A percentile compares a stretch with the other conserved stretches of the same genome.
These are phyloP conservation scores for Citrullus colocynthis DNA, from an alignment of 306 rosid species.

Conservation along the genomic window DNA sequence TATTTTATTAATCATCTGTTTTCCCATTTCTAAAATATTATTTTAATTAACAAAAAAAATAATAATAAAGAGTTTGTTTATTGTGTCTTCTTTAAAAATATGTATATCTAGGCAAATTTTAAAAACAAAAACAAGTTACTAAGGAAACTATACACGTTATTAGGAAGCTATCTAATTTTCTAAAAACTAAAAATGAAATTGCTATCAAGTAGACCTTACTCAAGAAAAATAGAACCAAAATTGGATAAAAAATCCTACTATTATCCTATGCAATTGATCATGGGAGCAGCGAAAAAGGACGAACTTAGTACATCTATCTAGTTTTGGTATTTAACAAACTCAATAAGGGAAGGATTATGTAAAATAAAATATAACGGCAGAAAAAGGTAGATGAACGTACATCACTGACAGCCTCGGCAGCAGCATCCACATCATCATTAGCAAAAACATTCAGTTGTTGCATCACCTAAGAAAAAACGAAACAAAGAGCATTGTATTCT, in stretches of 20 bases:
- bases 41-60: neutral
- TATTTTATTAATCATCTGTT: neutral
- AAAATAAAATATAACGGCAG: neutral
- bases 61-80: neutral
- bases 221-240: neutral
- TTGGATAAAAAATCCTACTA: too few species aligned
- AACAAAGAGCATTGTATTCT: constrained; percentile 2
- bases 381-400: constrained; percentile 27
- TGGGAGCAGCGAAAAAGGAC: neutral
- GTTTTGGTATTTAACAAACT: neutral
- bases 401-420: constrained; percentile 79
- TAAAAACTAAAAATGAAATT: neutral
- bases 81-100: neutral
- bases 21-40: neutral
- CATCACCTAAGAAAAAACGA: constrained; percentile 50
- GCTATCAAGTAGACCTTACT: neutral
- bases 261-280: neutral
- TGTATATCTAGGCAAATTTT: neutral
- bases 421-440: constrained; percentile 58
- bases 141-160: neutral
- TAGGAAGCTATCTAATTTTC: neutral
- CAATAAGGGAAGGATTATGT: neutral
- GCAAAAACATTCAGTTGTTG: constrained; percentile 72
- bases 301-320: neutral
- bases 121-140: neutral